Evolutionary conservation across 2,329 filamentous ascomycete genomes (phyloP).

Genomic region (Fusarium palustre): DNA sequence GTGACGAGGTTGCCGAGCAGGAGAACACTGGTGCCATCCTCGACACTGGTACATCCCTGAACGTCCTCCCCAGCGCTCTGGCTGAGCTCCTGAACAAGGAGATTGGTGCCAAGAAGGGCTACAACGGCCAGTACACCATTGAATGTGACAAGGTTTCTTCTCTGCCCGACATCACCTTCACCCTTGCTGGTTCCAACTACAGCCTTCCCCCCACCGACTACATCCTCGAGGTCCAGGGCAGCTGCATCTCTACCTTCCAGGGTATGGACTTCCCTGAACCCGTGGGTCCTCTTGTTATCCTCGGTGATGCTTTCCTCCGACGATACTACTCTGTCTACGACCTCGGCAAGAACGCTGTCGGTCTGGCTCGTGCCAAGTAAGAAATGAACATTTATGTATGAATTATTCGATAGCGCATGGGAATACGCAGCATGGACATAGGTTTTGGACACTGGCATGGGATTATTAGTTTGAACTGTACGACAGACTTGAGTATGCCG

Average conservation of each 20-base stretch:
- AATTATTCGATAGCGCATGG: constrained; percentile 39
- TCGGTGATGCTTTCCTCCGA: constrained; percentile 88
- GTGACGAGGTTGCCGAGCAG: constrained; percentile 85
- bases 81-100: constrained; percentile 97
- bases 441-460: constrained; percentile 34
- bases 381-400: constrained; percentile 24
- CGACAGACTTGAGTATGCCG: constrained; percentile 16
- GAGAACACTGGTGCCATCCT: constrained; percentile 96
- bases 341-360: constrained; percentile 87
- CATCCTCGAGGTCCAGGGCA: constrained; percentile 93
- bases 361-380: constrained; percentile 85
- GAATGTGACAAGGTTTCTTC: constrained; percentile 86
- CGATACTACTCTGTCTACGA: constrained; percentile 98
- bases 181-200: constrained; percentile 91
- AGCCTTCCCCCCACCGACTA: constrained; percentile 90
- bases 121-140: constrained; percentile 94
- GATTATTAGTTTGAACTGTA: constrained; percentile 36
- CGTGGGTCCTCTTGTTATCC: constrained; percentile 90
- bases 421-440: constrained; percentile 34
- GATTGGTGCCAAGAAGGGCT: constrained; percentile 98
- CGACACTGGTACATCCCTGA: constrained; percentile 97
- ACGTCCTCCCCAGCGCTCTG: constrained; percentile 89
- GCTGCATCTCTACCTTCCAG: constrained; percentile 97
- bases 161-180: constrained; percentile 93
- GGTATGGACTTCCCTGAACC: constrained; percentile 93